Base-by-base conservation (phyloP, 257 asterid genomes). In the Nicotiana otophora region DNA sequence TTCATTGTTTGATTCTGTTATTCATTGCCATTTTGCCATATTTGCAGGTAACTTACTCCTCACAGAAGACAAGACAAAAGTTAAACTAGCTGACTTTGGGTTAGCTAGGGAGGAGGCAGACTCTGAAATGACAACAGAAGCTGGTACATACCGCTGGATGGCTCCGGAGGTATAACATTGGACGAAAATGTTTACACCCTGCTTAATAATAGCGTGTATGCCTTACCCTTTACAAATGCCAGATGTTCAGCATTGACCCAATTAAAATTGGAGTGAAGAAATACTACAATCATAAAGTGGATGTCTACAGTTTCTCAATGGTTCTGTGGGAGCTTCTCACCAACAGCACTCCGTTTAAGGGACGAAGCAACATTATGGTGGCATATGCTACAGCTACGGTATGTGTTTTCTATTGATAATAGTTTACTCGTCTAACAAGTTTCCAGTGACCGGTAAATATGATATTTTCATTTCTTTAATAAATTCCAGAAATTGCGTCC, bases 91-190 rank as follows among this genome's bases (percentile, higher is more conserved):
- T n/a, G 97, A 91, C 83, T 92, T 92, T 82, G 97, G 95, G 26
- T 83, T 88, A 84, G 92, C 95, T 58, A 88, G 93, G 89, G 95
- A 90, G 85, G 92, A 87, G 84, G 81, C 87, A 1, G 89, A 82
- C 9, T 88, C 84, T 46, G 95, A 88, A 70, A 91, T 91, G 95
- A 90, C 95, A 30, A 84, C 88, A 1, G 93, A 90, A 88, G 92
- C 91, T 20, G 97, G 95, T 68, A 90, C 97, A 5, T 92, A 92
- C 63, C 90, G 97, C 42, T 92, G 93, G 94, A 91, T 91, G 94
- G 94, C 97, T 67, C 94, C 95, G 33, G 97, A 91, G 95, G 93
- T 91, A 88, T 53, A 81, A 78, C 11, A 63, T 51, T 72, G 8
- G 16, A 36, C 17, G 46, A 42, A 66, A 80, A 26, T 3, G 62